Evolutionary conservation across 257 asterid species (phyloP).

Genomic region (Primulina huaijiensis): DNA sequence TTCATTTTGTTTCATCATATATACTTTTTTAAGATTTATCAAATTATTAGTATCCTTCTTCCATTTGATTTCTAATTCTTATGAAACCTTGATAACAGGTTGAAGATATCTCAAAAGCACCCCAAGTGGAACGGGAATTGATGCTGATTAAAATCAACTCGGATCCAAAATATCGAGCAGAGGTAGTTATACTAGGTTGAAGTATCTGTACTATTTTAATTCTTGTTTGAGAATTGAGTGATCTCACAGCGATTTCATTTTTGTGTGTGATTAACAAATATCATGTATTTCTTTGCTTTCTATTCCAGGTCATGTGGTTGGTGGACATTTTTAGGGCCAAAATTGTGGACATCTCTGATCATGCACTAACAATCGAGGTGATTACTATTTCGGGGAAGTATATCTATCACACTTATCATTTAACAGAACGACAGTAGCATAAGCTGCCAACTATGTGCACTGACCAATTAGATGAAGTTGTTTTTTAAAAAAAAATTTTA

Average conservation of each 20-base stretch:
- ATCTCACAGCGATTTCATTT: slow-evolving; percentile 6
- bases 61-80: slow-evolving; percentile 18
- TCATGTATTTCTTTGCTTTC: slow-evolving; percentile 17
- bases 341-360: slow-evolving; percentile 91
- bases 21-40: slow-evolving; percentile 10
- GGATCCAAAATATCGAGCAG: slow-evolving; percentile 67
- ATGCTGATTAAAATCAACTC: slow-evolving; percentile 93
- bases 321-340: slow-evolving; percentile 92
- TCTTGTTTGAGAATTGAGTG: slow-evolving; percentile 1
- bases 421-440: slow-evolving; percentile 10
- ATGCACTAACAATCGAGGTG: slow-evolving; percentile 92
- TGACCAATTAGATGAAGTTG: background rate
- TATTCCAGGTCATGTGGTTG: slow-evolving; percentile 85
- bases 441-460: slow-evolving; percentile 13
- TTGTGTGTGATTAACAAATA: slow-evolving; percentile 1
- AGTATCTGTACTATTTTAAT: slow-evolving; percentile 3
- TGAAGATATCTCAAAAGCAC: slow-evolving; percentile 82
- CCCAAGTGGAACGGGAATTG: slow-evolving; percentile 95
- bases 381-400: slow-evolving; percentile 14
- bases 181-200: slow-evolving; percentile 43
- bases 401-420: slow-evolving; percentile 8
- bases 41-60: slow-evolving; percentile 7
- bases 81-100: slow-evolving; percentile 49
- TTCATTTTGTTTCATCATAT: background rate
- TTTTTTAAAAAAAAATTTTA: slow-evolving; percentile 6